These are phyloP conservation scores for Neobulgaria alba DNA, from an alignment of 2,329 filamentous ascomycete genomes.

Conservation along the genomic window DNA sequence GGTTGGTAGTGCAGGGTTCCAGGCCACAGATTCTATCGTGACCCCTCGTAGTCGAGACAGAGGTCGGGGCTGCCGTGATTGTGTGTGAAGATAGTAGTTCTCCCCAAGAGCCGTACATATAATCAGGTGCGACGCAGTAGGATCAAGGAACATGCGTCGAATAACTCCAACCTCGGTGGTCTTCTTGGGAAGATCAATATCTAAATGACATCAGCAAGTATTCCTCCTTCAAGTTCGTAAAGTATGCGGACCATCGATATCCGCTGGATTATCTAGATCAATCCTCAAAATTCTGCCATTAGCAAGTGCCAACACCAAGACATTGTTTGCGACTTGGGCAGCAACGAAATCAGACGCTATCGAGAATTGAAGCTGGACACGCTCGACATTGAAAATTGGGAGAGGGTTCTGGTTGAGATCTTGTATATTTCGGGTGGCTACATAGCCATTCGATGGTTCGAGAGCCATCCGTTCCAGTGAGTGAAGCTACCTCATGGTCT, in stretches of 20 bases:
- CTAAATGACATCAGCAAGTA: slow-evolving; percentile 37
- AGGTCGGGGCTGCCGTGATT: slow-evolving; percentile 78
- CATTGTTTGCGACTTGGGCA: slow-evolving; percentile 94
- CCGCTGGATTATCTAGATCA: slow-evolving; percentile 84
- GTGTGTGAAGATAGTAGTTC: slow-evolving; percentile 96
- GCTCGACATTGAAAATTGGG: slow-evolving; percentile 91
- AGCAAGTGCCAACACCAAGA: slow-evolving; percentile 82
- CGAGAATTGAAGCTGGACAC: slow-evolving; percentile 87
- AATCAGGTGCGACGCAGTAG: slow-evolving; percentile 88
- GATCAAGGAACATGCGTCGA: slow-evolving; percentile 92
- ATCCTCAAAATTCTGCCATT: slow-evolving; percentile 91
- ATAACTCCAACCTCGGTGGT: slow-evolving; percentile 87
- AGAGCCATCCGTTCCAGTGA: slow-evolving; percentile 50
- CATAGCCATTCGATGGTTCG: slow-evolving; percentile 64
- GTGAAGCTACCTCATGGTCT: slow-evolving; percentile 24
- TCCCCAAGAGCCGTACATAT: slow-evolving; percentile 87
- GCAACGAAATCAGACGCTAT: slow-evolving; percentile 94
- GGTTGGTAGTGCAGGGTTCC: slow-evolving; percentile 89
- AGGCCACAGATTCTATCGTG: slow-evolving; percentile 80
- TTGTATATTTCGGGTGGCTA: slow-evolving; percentile 51
- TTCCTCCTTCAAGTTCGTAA: not conserved
- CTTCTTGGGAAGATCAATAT: slow-evolving; percentile 95
- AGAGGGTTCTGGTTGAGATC: slow-evolving; percentile 53
- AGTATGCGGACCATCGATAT: slow-evolving; percentile 68
- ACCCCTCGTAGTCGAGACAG: slow-evolving; percentile 79